Evolutionary conservation across 345 rosid species (phyloP).

Genomic region (Eucalyptus erythrocorys): DNA sequence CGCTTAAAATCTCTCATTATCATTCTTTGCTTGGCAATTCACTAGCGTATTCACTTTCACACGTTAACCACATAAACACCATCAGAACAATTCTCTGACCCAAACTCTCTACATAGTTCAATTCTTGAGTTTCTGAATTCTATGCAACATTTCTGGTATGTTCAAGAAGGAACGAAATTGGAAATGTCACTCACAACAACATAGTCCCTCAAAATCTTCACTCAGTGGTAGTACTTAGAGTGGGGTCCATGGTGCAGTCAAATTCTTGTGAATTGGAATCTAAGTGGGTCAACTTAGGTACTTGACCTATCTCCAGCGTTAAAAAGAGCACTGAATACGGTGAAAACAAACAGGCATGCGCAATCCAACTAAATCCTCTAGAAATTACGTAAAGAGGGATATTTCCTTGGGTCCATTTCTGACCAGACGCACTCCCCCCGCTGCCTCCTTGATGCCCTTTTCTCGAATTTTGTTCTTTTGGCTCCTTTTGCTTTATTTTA

Average conservation of each 20-base stretch:
- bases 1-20: not conserved
- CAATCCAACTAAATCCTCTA: not conserved
- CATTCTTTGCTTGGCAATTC: not conserved
- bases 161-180: not conserved
- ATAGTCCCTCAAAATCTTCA: not conserved
- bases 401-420: not conserved
- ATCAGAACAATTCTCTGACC: not conserved
- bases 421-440: not conserved
- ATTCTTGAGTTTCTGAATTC: not conserved
- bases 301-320: not conserved
- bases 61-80: not conserved
- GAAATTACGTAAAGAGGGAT: not conserved
- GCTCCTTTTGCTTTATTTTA: not conserved
- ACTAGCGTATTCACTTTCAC: not conserved
- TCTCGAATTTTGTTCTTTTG: not conserved
- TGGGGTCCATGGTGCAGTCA: not conserved
- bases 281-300: not conserved
- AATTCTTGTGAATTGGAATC: not conserved
- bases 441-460: not conserved
- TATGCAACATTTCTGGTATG: not conserved
- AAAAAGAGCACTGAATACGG: not conserved
- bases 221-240: not conserved
- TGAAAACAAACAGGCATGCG: not conserved
- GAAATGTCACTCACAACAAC: not conserved
- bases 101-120: not conserved